Base-by-base conservation (phyloP, 495 filamentous ascomycete genomes). In the Tuber calosporum region DNA sequence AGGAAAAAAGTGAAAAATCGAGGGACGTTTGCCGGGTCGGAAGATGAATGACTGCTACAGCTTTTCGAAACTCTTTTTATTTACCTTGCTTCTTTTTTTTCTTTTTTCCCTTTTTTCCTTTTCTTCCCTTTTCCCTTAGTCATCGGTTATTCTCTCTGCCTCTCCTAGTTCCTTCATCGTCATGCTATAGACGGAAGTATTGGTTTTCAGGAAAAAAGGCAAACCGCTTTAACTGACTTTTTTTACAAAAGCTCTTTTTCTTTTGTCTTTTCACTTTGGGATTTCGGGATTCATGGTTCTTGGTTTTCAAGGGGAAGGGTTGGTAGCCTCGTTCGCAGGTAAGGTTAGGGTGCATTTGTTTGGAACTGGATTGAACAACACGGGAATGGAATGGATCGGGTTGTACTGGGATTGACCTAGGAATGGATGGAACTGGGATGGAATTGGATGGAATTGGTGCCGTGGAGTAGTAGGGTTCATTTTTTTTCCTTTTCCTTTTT, bases 1-100 rank as follows among this genome's bases (percentile, higher is more conserved):
- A 83, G 75, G 79, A 83, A 83, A 69, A 84, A 82, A 69, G 79
- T 72, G 17, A 83, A 79, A 69, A 62, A 26, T 34, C 75, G 80
- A 22, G 73, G 78, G 66, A 68, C 73, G 66, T 53, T 72, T 75
- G 42, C 78, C 41, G 71, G 36, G 67, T 72, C 58, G 34, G 80
- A 68, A 45, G 76, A 73, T 72, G 75, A 70, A 75, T 69, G 26
- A 42, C 26, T 67, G 17, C 62, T 62, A 66, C 36, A 30, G 26
- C 48, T 70, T 67, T 41, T 41, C 62, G 26, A 67, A 20, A 66
- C 67, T 72, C 72, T 68, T 79, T 69, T 62, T 38, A 58, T 42
- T 69, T 71, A 69, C 66, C 30, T n/a, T 78, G 20, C n/a, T 37
- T 8, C 22, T 48, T 20, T 15, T 71, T 41, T 66, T 72, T 45